Evolutionary conservation across 306 rosid species (phyloP).

Genomic region (Begonia peltatifolia): DNA sequence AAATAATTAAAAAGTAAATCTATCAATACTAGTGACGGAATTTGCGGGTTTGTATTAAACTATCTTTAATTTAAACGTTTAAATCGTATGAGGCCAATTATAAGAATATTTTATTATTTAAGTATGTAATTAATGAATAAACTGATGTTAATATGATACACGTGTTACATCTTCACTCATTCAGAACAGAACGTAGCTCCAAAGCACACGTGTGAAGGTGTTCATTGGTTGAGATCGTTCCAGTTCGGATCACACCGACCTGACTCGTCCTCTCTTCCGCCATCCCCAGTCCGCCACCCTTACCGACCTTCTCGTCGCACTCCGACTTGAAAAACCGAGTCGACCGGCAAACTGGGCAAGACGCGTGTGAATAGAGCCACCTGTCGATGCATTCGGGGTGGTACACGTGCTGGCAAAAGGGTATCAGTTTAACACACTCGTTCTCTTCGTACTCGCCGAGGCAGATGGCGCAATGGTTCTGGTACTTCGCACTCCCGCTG

Average conservation of each 20-base stretch:
- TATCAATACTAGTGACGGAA: too few relatives aligned
- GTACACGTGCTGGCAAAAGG: conserved; percentile 43
- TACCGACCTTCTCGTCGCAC: not conserved
- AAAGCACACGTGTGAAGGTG: too few relatives aligned
- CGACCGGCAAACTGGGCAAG: conserved; percentile 44
- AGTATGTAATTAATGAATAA: too few relatives aligned
- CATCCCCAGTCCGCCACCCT: not conserved
- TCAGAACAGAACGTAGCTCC: too few relatives aligned
- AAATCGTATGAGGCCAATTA: too few relatives aligned
- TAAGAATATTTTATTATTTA: too few relatives aligned
- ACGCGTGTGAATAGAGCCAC: conserved; percentile 37
- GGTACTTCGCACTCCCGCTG: conserved; percentile 7
- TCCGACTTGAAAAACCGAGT: not conserved
- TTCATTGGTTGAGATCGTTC: too few relatives aligned
- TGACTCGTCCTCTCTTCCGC: not conserved
- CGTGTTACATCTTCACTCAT: too few relatives aligned
- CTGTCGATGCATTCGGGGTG: conserved; percentile 35
- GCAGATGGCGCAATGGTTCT: conserved; percentile 37
- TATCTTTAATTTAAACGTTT: too few relatives aligned
- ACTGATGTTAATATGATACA: too few relatives aligned
- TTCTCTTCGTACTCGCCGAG: conserved; percentile 22
- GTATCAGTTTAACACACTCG: conserved; percentile 24
- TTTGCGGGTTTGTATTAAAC: too few relatives aligned
- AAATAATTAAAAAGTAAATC: too few relatives aligned
- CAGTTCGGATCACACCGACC: not conserved